Base-by-base conservation (phyloP, 108 stramenopile genomes). In the Aurantiochytrium sp. region DNA sequence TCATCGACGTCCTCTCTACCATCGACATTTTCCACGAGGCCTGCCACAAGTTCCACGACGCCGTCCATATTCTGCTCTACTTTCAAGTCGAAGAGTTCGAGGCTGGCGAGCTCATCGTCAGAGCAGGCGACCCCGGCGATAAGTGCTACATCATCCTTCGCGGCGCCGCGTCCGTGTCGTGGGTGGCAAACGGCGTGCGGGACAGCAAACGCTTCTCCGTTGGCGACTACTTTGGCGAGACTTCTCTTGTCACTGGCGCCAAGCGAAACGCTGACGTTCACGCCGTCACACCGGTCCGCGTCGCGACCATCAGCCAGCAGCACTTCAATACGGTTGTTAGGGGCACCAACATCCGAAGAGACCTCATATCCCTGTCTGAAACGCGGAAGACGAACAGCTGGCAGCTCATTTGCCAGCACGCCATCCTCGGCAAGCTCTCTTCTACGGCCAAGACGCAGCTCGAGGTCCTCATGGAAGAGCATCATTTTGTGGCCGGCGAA, bases 371-470 rank as follows among this genome's bases (percentile, higher is more conserved):
- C 27, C 45, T 81, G 0, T 41, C 73, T n/a, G 42, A 48, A 0
- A 81, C 45, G 2, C 73, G 73, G 6, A 81, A 81, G 45, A 81
- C 39, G 73, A 81, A 81, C 30, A 81, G 42, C 73, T 81, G 73
- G 73, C 73, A 81, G 73, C 73, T 81, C 15, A 42, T 81, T 21
- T 2, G 1, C 45, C 12, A 48, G 6, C 21, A 81, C 73, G 8
- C 73, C 30, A 30, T 81, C 45, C 21, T 30, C 10, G 27, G 45
- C 1, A 41, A 48, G 2, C 30, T 81, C 12, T 48, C 73, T 19
- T 81, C 73, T 30, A 81, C 73, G 6, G 73, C 73, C 50, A 81
- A 81, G 45, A 81, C 73, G 1, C 73, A 81, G 24, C 73, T 81
- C n/a, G 73, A 81, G 30, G n/a, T 27, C 6, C 6, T 48, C 73